Evolutionary conservation across 1,139 yeast species (phyloP), one percentile per base, ranked within the genome.

Genomic region (Kurtzmaniella natalensis): DNA sequence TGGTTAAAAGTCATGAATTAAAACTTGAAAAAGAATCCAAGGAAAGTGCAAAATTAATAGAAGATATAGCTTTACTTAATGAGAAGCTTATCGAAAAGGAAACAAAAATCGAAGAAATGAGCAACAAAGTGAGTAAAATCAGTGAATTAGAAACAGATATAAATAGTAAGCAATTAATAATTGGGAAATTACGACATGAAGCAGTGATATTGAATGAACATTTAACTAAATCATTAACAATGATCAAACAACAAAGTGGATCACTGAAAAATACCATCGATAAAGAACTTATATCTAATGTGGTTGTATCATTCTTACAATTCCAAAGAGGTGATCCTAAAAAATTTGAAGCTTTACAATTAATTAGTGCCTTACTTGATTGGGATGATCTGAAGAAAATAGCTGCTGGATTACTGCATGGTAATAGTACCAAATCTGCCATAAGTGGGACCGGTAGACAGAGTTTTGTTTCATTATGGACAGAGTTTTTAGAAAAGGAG

Each of bases 151-250:
- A 59, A 25, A 47, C 52, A 7, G 68, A 72, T 29, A 42, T 64
- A 3, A 84, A 83, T 45, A 87, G 81, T 42, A 88, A 87, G 56
- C 89, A 79, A 42, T 64, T 88, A 18, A 72, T 80, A 35, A 76
- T 92, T 33, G 97, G 97, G 4, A 92, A 92, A 53, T 70, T 92
- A 35, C 77, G 97, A 36, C 97, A 92, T 53, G 97, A 92, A 57
- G 94, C 95, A 2, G 92, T 92, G n/a, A 86, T 87, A 21, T 63
- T 89, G 37, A 92, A 92, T 54, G 98, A 92, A 52, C 98, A 92
- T 61, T 63, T 92, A 38, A 88, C 95, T 13, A 89, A 92, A 52
- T 94, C 97, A 2, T 61, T 94, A 39, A 78, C 88, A 13, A 64
- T 68, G 70, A 65, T 89, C 57, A 78, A 92, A 39, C 88, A 88